Percentiles rank a stretch among this genome's conserved stretches.
Conservation (phyloP, 768 basidiomycete species). For the Hysterangium stoloniferum region DNA sequence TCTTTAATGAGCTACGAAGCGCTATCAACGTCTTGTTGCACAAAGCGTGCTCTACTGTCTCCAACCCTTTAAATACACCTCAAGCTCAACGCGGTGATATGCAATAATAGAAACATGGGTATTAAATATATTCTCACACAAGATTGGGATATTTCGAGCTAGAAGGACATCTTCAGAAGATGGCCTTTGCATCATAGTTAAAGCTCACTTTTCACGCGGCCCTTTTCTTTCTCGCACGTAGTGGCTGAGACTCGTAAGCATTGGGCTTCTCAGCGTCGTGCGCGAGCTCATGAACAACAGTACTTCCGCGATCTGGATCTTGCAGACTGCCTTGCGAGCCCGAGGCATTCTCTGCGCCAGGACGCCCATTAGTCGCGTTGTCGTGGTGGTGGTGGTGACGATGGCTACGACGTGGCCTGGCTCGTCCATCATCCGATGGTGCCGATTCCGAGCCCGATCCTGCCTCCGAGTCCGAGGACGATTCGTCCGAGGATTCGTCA, state of each 20-base stretch:
- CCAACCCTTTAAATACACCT: too few species aligned
- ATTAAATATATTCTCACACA: too few species aligned
- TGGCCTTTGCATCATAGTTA: too few species aligned
- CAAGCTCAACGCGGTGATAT: too few species aligned
- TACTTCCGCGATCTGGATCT: slow-evolving; percentile 12
- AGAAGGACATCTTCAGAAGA: too few species aligned
- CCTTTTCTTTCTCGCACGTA: slow-evolving; percentile 16
- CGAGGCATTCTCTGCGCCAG: slow-evolving; percentile 9
- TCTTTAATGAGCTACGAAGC: too few species aligned
- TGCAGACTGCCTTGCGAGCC: slow-evolving; percentile 15
- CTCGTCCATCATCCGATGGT: slow-evolving; percentile 9
- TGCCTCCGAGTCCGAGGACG: slow-evolving; percentile 47
- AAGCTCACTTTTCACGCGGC: neutral
- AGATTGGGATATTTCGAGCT: too few species aligned
- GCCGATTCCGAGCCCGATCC: slow-evolving; percentile 31
- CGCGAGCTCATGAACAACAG: slow-evolving; percentile 20
- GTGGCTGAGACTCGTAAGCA: slow-evolving; percentile 29
- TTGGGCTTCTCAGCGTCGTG: slow-evolving; percentile 22
- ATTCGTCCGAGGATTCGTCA: slow-evolving; percentile 71
- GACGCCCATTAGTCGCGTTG: neutral
- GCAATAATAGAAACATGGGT: too few species aligned
- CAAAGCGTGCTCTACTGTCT: too few species aligned
- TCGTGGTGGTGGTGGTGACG: slow-evolving; percentile 13
- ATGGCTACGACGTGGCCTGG: slow-evolving; percentile 15
- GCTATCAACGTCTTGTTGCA: too few species aligned